Base-by-base conservation (phyloP, 441 rosid species). In the Eruca vesicaria region DNA sequence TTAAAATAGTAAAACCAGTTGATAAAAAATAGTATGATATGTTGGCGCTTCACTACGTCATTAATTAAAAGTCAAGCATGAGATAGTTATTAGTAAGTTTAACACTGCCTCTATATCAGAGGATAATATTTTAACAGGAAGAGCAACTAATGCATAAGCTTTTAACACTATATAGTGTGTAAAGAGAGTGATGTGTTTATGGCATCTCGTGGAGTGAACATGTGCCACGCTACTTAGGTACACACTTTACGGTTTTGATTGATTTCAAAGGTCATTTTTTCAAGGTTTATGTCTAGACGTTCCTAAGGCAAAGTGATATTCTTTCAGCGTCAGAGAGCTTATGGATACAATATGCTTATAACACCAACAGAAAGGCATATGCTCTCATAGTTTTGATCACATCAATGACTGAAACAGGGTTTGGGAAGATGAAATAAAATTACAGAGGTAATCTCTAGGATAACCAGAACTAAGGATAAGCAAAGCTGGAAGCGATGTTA, bases 201-300 rank as follows among this genome's bases (percentile, higher is more conserved):
- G n/a, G n/a, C n/a, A n/a, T n/a, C n/a, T n/a, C n/a, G n/a, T 23
- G 99, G 99, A 53, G 97, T 98, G 75, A 95, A 95, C 73, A 95
- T 95, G 98, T 97, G 94, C 16, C 98, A 90, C 12, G 88, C 96
- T 1, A 81, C 92, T 76, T 96, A 91, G 97, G 98, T 90, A 84
- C 65, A 69, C 43, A 61, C 43, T 60, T 28, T 33, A 26, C 35
- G 7, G 35, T 16, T 58, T 60, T 11, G 0, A 6, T 36, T 9
- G 38, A 35, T 21, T 38, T 12, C n/a, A 43, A 63, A 36, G 1
- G 15, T 53, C 26, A 7, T 15, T 12, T 15, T 12, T 32, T 61
- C 33, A 3, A 32, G 7, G 32, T 33, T 23, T 45, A 52, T 35
- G 21, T 14, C 57, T 45, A 26, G n/a, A 48, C 11, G 59, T 4